Base-by-base conservation (phyloP, 805 yeast species). In the Candida khao-thaluensis region DNA sequence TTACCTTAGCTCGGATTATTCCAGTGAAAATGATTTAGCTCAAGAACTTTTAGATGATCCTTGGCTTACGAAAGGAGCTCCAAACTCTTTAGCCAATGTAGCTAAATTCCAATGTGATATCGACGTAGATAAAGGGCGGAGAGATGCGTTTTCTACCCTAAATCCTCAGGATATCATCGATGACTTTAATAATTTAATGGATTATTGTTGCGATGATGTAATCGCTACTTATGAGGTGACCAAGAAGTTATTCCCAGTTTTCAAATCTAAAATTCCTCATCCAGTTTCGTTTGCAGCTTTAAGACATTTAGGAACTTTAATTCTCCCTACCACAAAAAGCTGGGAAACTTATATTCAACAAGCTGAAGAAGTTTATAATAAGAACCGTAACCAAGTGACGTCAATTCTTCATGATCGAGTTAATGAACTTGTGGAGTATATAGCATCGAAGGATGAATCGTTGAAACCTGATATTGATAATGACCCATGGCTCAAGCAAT, bases 281-380 rank as follows among this genome's bases (percentile, higher is more conserved):
- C 97, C 99, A 0, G 95, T 91, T 2, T 85, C 95, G 11, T 84
- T 90, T 64, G 90, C 93, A 1, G 96, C 96, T 2, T 64, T 93
- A 31, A 71, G 83, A 48, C 82, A 79, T 40, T 66, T 93, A 53
- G 81, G 89, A 7, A 72, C 82, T 15, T 76, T 85, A 31, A 77
- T 90, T 35, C 62, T 95, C 28, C 96, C 99, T 1, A 82, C 95
- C 0, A 77, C 84, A 12, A 58, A 56, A 15, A 59, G 73, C 10
- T 93, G 99, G 99, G 69, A 79, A 10, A 56, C 72, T 2, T 93
- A 88, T 52, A 62, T 90, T n/a, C 59, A 71, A 5, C 69, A 62
- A 2, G 79, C 96, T 2, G 99, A 93, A 57, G 39, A 52, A 1
- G 59, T 77, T 34, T 91, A 82, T 56, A 79, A 79, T 47, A 69